Percentiles rank a stretch among this genome's conserved stretches.
Conservation (phyloP, 768 basidiomycete genomes). For the Ramaria sp. region DNA sequence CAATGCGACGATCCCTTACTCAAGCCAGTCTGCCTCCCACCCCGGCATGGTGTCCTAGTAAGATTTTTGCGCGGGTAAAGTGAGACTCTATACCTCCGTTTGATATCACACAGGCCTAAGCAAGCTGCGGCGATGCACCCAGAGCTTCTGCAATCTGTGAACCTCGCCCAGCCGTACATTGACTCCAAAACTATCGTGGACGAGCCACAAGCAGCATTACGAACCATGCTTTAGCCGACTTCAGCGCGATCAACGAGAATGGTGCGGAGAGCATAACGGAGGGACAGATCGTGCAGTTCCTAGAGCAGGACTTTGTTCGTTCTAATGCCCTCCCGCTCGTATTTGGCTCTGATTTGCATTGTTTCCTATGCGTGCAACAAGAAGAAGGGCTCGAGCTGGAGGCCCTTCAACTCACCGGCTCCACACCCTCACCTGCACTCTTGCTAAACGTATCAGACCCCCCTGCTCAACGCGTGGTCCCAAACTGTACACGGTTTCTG, state of each 20-base stretch:
- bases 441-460: slow-evolving; percentile 60
- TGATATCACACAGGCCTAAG: no score
- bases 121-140: background rate
- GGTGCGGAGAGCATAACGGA: slow-evolving; percentile 40
- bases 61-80: slow-evolving; percentile 78
- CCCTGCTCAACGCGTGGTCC: slow-evolving; percentile 58
- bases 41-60: slow-evolving; percentile 65
- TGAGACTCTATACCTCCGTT: no score
- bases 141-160: slow-evolving; percentile 77
- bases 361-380: slow-evolving; percentile 16
- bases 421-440: slow-evolving; percentile 54
- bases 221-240: slow-evolving; percentile 61
- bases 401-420: slow-evolving; percentile 47
- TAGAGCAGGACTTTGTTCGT: slow-evolving; percentile 56
- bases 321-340: background rate
- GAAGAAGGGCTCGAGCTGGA: slow-evolving; percentile 83
- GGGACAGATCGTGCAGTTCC: slow-evolving; percentile 53
- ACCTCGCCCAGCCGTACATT: slow-evolving; percentile 58
- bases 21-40: slow-evolving; percentile 53
- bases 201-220: slow-evolving; percentile 61
- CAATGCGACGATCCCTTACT: slow-evolving; percentile 44
- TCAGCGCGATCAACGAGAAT: slow-evolving; percentile 30
- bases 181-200: slow-evolving; percentile 90
- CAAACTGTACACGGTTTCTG: slow-evolving; percentile 80
- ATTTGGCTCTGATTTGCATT: background rate